Percentiles rank a stretch among this genome's conserved stretches.
phyloP scores from a whole-genome alignment of 2,329 filamentous ascomycete genomes.

The Tolypocladium ovalisporum region DNA sequence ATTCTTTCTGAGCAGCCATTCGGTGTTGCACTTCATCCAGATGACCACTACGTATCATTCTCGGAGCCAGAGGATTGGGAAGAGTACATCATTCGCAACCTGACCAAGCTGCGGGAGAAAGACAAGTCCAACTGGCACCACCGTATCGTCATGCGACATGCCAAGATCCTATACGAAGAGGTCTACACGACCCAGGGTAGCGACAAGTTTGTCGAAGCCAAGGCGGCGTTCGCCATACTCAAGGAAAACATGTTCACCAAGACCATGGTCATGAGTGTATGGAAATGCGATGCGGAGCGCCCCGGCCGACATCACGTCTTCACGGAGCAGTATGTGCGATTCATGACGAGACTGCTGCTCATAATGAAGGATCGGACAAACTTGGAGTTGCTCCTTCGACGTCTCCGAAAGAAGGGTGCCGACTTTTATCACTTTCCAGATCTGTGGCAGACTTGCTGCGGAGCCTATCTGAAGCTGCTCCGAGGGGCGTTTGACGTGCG shows the following conservation, averaged over 20 bases:
- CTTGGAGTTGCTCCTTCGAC: conserved; percentile 67
- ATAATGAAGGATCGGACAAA: conserved; percentile 64
- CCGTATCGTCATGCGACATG: conserved; percentile 70
- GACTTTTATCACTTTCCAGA: conserved; percentile 59
- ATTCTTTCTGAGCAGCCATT: conserved; percentile 47
- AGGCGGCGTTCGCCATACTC: conserved; percentile 71
- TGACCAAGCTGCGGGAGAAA: conserved; percentile 48
- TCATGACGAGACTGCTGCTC: conserved; percentile 65
- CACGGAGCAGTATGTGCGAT: conserved; percentile 74
- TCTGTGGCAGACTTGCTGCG: conserved; percentile 46
- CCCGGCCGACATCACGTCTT: conserved; percentile 86
- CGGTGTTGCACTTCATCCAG: conserved; percentile 23
- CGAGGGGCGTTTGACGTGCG: conserved; percentile 36
- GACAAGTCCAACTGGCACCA: conserved; percentile 96
- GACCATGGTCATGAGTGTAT: conserved; percentile 88
- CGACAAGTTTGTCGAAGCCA: conserved; percentile 51
- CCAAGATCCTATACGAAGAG: conserved; percentile 42
- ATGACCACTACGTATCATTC: conserved; percentile 23
- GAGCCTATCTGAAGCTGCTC: conserved; percentile 41
- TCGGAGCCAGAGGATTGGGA: conserved; percentile 47
- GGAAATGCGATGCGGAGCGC: conserved; percentile 81
- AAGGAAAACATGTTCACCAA: conserved; percentile 71
- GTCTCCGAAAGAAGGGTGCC: conserved; percentile 69
- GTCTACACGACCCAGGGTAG: conserved; percentile 25
- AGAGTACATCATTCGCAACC: conserved; percentile 38